Evolutionary conservation across 2,329 filamentous ascomycete species (phyloP).

Genomic region (Phaeosphaeriaceae sp.): DNA sequence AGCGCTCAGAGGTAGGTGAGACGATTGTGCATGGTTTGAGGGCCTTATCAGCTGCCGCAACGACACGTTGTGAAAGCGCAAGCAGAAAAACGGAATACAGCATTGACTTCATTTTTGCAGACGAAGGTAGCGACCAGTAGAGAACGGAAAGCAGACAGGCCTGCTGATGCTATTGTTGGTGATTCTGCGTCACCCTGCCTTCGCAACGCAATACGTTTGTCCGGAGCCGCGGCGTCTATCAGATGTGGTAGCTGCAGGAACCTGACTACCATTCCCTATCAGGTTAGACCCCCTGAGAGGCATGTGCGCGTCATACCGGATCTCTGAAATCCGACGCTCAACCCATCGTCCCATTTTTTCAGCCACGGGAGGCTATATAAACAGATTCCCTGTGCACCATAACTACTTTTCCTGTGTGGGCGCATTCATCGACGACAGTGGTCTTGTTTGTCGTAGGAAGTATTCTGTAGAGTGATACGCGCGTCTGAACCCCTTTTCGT

Average conservation of each 20-base stretch:
- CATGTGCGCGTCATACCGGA: constrained; percentile 36
- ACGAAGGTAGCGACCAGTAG: constrained; percentile 10
- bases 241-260: constrained; percentile 19
- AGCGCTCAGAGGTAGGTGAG: constrained; percentile 65
- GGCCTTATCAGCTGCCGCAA: constrained; percentile 51
- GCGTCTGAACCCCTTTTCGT: constrained; percentile 19
- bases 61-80: constrained; percentile 41
- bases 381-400: neutral
- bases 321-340: constrained; percentile 19
- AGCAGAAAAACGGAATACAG: constrained; percentile 32
- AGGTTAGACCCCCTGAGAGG: constrained; percentile 11
- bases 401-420: constrained; percentile 2
- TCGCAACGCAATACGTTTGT: constrained; percentile 34
- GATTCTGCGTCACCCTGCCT: constrained; percentile 7
- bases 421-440: constrained; percentile 3
- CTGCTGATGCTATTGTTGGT: constrained; percentile 4
- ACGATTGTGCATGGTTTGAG: constrained; percentile 66
- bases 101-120: constrained; percentile 33
- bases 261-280: constrained; percentile 4
- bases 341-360: constrained; percentile 27
- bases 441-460: neutral
- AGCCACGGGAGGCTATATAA: constrained; percentile 14
- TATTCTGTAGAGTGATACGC: constrained; percentile 6
- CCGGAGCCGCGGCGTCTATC: constrained; percentile 17
- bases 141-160: constrained; percentile 11